Conservation (phyloP, 192 early-diverging fungal species). For the Lunasporangiospora selenospora region DNA sequence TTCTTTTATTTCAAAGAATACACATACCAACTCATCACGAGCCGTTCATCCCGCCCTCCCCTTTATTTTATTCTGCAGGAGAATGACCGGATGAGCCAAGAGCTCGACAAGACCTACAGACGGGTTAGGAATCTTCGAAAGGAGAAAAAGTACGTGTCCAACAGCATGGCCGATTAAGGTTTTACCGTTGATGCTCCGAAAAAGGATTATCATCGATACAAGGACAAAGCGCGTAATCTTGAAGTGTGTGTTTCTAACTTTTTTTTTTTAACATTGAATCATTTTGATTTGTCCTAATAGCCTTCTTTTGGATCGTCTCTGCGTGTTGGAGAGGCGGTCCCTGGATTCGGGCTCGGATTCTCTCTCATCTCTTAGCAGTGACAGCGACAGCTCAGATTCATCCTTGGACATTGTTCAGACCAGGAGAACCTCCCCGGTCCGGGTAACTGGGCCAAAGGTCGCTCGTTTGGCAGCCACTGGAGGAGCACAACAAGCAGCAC, state of each 20-base stretch:
- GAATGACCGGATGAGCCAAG: constrained; percentile 22
- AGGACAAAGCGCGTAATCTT: too few relatives aligned
- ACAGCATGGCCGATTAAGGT: too few relatives aligned
- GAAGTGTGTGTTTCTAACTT: too few relatives aligned
- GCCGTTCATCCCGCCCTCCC: background rate
- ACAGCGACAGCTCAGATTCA: constrained; percentile 22
- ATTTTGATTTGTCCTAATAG: constrained; percentile 1
- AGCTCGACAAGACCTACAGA: constrained; percentile 23
- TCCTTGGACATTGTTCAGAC: constrained; percentile 7
- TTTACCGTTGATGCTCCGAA: too few relatives aligned
- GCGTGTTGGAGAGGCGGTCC: constrained; percentile 4
- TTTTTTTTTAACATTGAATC: too few relatives aligned
- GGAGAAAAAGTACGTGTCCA: constrained; percentile 46
- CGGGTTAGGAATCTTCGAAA: constrained; percentile 29
- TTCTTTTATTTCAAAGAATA: background rate
- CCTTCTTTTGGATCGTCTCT: constrained; percentile 27
- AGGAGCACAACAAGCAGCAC: background rate
- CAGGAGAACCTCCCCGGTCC: background rate
- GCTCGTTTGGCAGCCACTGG: too few relatives aligned
- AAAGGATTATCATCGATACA: too few relatives aligned
- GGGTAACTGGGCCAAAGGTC: too few relatives aligned
- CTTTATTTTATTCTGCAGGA: constrained; percentile 4
- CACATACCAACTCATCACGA: background rate
- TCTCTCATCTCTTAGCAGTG: constrained; percentile 18
- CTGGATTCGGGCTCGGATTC: constrained; percentile 24